Base-by-base conservation (phyloP, 2,329 filamentous ascomycete genomes). In the Cryphonectria japonica region DNA sequence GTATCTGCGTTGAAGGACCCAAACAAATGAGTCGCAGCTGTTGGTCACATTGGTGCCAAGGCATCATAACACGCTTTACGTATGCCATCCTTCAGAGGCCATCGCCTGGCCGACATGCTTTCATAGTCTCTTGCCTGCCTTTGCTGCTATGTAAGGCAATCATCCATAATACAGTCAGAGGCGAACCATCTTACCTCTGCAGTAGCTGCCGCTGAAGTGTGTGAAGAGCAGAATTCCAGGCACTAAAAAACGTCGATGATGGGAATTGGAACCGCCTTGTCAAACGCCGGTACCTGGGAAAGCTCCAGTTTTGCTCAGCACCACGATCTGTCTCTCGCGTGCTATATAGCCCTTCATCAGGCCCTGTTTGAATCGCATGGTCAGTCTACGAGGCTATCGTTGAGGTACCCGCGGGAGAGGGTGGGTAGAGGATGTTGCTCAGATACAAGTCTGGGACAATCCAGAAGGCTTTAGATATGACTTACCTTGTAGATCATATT, bases 261-360 rank as follows among this genome's bases (percentile, higher is more conserved):
- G 43, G 16, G 46, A 34, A 26, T 3, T 13, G 9, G 43, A 19
- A 29, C n/a, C 46, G 46, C 46, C 16, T 29, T 14, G 64, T 80
- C 80, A 91, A 64, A 91, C 82, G 26, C 93, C 93, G 34, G 97
- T 98, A 34, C 95, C 95, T 0, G 97, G 96, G 78, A 99, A 99
- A 2, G 96, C 95, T 57, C 93, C 94, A 71, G 88, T 92, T 81
- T 98, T 98, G 80, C 94, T 98, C 70, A 99, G 83, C 29, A 99
- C 96, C 39, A 99, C 92, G 75, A 95, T 95, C 46, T 92, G 92
- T 75, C 93, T 90, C 76, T 97, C 95, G 69, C 95, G 92, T 43
- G 95, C 92, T 75, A 99, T 99, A 82, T 99, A 99, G 57, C 97
- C 96, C 82, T 98, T 99, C 93, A 99, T 97, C 34, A 96, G 86